These are phyloP conservation scores for Aspergillus carbonarius DNA, from an alignment of 2,329 filamentous ascomycete species.

Conservation along the genomic window DNA sequence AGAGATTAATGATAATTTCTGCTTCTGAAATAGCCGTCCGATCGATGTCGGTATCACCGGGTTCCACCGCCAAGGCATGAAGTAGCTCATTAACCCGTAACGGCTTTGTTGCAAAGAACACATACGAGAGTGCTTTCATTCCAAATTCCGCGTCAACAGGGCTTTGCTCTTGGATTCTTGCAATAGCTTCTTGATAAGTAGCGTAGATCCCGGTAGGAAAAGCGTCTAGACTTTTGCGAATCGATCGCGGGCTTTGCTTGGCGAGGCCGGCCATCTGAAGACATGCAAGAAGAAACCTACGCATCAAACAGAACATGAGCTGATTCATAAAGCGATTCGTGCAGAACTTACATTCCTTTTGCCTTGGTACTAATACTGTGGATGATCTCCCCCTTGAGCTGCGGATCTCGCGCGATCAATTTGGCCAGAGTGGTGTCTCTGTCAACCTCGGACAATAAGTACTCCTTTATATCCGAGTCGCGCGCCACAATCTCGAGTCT, in stretches of 20 bases:
- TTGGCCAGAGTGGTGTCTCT: background rate
- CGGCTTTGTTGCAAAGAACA: background rate
- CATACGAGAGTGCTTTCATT: background rate
- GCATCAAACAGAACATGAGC: background rate
- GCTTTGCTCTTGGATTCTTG: constrained; percentile 1
- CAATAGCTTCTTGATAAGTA: constrained; percentile 6
- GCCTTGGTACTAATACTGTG: background rate
- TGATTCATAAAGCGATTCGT: too few species aligned
- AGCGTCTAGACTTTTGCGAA: background rate
- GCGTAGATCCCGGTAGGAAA: background rate
- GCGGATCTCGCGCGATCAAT: background rate
- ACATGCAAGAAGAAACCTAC: background rate
- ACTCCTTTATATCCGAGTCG: background rate
- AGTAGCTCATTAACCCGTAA: background rate
- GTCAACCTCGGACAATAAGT: background rate
- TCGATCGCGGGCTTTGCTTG: background rate
- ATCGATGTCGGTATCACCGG: background rate
- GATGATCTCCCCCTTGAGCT: background rate
- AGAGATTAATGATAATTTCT: background rate
- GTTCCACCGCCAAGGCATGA: constrained; percentile 4
- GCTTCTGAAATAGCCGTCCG: background rate
- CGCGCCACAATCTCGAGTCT: background rate
- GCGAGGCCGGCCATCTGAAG: background rate
- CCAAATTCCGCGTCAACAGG: background rate
- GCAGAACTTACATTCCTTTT: background rate